phyloP scores from a whole-genome alignment of 1,139 yeast genomes.

The Candida glucosophila region DNA sequence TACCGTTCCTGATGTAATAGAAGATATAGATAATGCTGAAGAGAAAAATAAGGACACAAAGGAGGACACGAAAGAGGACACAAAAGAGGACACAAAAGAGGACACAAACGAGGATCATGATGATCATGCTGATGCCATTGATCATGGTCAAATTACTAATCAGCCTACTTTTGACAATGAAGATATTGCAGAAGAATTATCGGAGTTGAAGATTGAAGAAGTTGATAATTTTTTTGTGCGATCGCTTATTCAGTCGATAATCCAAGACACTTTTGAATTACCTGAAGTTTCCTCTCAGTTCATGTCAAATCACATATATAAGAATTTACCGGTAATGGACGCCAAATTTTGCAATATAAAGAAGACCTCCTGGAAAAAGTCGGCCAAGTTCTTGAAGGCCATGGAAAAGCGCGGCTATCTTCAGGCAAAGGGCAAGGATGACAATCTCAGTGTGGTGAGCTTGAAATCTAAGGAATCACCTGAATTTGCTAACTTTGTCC shows the following conservation, averaged over 20 bases:
- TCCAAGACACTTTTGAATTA: conserved; percentile 44
- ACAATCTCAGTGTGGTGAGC: conserved; percentile 54
- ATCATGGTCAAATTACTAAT: too few relatives aligned
- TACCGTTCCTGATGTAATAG: conserved; percentile 30
- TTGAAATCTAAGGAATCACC: conserved; percentile 42
- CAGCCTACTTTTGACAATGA: too few relatives aligned
- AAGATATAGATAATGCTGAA: conserved; percentile 12
- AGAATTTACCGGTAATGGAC: conserved; percentile 58
- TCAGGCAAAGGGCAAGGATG: conserved; percentile 64
- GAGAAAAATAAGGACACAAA: conserved; percentile 7
- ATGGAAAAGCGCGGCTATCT: conserved; percentile 71
- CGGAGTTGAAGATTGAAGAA: conserved; percentile 50
- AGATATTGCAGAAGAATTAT: conserved; percentile 25
- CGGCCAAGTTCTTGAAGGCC: conserved; percentile 73
- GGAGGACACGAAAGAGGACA: conserved; percentile 7
- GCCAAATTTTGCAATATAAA: conserved; percentile 57
- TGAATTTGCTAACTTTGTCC: conserved; percentile 48
- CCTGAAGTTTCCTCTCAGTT: conserved; percentile 72
- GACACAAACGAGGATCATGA: conserved; percentile 10
- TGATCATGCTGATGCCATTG: too few relatives aligned
- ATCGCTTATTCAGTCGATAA: conserved; percentile 61
- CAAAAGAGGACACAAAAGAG: conserved; percentile 4
- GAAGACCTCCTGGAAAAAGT: conserved; percentile 83
- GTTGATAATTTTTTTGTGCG: conserved; percentile 70
- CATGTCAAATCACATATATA: conserved; percentile 59